A percentile compares a stretch with the other conserved stretches of the same genome.
Conservation (phyloP, 192 early-diverging fungal genomes). For the Podila epicladia region DNA sequence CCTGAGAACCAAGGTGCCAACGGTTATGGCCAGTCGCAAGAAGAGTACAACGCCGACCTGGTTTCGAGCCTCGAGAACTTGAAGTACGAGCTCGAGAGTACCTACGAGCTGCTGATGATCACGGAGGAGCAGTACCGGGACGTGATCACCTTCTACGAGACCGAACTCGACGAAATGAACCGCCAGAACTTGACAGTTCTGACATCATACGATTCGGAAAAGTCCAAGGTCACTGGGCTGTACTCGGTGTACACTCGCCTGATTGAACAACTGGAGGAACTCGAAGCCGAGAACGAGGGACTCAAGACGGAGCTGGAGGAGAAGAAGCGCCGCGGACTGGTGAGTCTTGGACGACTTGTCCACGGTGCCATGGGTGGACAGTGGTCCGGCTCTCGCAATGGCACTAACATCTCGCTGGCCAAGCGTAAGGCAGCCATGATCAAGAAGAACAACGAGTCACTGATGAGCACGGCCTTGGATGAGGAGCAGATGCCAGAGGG, state of each 20-base stretch:
- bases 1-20: slow-evolving; percentile 27
- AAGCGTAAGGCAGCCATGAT: slow-evolving; percentile 21
- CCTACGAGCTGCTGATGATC: slow-evolving; percentile 59
- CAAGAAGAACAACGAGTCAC: slow-evolving; percentile 11
- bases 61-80: slow-evolving; percentile 45
- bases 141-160: slow-evolving; percentile 50
- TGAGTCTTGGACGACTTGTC: slow-evolving; percentile 37
- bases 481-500: slow-evolving; percentile 12
- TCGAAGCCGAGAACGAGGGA: slow-evolving; percentile 54
- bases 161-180: slow-evolving; percentile 48
- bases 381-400: slow-evolving; percentile 35
- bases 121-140: slow-evolving; percentile 53
- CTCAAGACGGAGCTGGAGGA: slow-evolving; percentile 48
- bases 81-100: slow-evolving; percentile 54
- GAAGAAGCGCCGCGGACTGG: slow-evolving; percentile 43
- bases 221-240: slow-evolving; percentile 41
- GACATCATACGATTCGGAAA: slow-evolving; percentile 51
- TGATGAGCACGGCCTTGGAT: slow-evolving; percentile 18
- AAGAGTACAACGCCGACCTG: slow-evolving; percentile 44
- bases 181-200: slow-evolving; percentile 44
- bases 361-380: slow-evolving; percentile 46
- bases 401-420: slow-evolving; percentile 19
- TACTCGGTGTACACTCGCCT: slow-evolving; percentile 49
- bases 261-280: slow-evolving; percentile 45
- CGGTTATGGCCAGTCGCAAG: slow-evolving; percentile 35